phyloP scores from a whole-genome alignment of 2,329 filamentous ascomycete genomes.

The Didymella segeticola region DNA sequence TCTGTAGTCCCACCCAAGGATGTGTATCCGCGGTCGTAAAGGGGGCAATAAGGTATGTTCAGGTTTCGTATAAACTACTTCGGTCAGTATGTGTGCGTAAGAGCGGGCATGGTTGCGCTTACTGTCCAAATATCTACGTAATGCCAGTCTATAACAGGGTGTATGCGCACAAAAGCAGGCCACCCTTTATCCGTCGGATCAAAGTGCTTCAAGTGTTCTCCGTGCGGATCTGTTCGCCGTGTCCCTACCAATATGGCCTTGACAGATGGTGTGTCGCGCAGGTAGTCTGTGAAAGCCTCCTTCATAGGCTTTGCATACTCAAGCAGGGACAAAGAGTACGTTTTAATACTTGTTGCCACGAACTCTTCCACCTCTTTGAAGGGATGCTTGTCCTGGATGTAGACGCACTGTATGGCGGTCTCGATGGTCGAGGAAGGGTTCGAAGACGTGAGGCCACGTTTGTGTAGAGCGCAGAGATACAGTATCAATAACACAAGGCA shows the following conservation, averaged over 20 bases:
- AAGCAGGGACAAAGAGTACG: constrained; percentile 77
- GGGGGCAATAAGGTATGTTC: constrained; percentile 78
- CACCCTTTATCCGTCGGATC: constrained; percentile 87
- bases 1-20: constrained; percentile 89
- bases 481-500: constrained; percentile 91
- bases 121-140: constrained; percentile 95
- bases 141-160: constrained; percentile 97
- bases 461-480: constrained; percentile 72
- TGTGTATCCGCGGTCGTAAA: constrained; percentile 92
- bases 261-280: constrained; percentile 68
- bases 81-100: constrained; percentile 1
- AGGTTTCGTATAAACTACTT: constrained; percentile 78
- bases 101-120: constrained; percentile 50
- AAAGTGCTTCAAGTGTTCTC: constrained; percentile 78
- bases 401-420: constrained; percentile 75
- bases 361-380: constrained; percentile 89
- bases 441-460: constrained; percentile 36
- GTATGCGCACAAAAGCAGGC: constrained; percentile 90
- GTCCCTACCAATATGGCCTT: constrained; percentile 88
- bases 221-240: constrained; percentile 89
- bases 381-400: constrained; percentile 84
- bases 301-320: constrained; percentile 83
- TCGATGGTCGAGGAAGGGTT: constrained; percentile 30
- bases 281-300: constrained; percentile 78
- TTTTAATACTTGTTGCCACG: constrained; percentile 68